phyloP scores from a whole-genome alignment of 352 stramenopile species.

The Pythium utonaiense region DNA sequence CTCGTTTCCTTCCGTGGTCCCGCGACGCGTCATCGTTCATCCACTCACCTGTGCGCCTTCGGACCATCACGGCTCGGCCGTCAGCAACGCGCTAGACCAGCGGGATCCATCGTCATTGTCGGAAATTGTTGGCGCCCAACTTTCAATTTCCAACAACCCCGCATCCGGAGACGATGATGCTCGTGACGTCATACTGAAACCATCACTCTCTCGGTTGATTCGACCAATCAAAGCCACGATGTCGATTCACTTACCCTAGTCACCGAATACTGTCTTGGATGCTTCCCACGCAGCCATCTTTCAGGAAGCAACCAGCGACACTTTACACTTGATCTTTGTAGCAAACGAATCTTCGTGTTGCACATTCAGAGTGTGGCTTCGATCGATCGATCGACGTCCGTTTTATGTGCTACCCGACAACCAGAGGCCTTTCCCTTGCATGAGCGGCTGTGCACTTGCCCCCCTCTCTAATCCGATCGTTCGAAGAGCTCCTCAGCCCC shows the following conservation, averaged over 20 bases:
- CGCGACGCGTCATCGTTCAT: not conserved
- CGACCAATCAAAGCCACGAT: constrained; percentile 5
- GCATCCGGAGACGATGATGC: constrained; percentile 9
- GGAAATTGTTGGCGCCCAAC: not conserved
- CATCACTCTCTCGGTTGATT: constrained; percentile 8
- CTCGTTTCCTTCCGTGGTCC: not conserved
- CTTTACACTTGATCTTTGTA: not conserved
- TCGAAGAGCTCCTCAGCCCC: constrained; percentile 1
- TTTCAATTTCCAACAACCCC: not conserved
- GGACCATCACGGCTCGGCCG: not conserved
- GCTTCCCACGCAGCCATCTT: not conserved
- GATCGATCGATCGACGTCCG: not conserved
- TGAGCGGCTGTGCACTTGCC: constrained; percentile 18
- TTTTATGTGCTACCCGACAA: constrained; percentile 12
- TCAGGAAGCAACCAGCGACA: not conserved
- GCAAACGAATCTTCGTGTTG: not conserved
- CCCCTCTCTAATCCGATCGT: constrained; percentile 19
- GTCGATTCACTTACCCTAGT: not conserved
- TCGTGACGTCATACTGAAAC: constrained; percentile 20
- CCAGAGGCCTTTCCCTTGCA: not conserved
- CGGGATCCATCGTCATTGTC: not conserved
- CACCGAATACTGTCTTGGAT: not conserved
- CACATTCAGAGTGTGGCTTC: not conserved
- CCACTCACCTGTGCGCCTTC: not conserved
- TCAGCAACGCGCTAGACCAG: not conserved